Evolutionary conservation across 345 rosid genomes (phyloP), one percentile per base, ranked within the genome.

Genomic region (Carallia pectinifolia): DNA sequence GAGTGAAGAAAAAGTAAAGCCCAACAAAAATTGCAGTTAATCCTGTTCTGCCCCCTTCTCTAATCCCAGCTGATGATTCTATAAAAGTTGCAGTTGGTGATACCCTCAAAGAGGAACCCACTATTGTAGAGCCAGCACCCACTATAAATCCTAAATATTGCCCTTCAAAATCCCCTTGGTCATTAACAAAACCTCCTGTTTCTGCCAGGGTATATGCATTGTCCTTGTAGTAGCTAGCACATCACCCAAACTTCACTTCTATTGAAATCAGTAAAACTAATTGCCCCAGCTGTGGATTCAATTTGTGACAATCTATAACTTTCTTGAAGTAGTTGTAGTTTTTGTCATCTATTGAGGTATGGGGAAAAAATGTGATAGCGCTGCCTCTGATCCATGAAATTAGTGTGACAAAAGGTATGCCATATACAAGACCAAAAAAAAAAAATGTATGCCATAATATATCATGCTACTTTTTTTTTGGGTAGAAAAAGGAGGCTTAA

Each of bases 41-140:
- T 48, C 98, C 98, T 0, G 98, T 93, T 55, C 83, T 86, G 17
- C 98, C 97, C 4, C 98, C 98, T 78, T 93, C 98, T 80, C 79
- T 79, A 7, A 93, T 77, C 19, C 98, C 98, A 0, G 95, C 95
- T 0, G 98, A 85, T 8, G 98, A 91, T 62, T 93, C 98, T 12
- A 89, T 74, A n/a, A 58, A 91, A 3, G 95, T 85, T 9, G 91
- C 89, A 0, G 81, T 71, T 16, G 97, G 82, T 0, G 97, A 79
- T 1, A 88, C 94, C 1, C 98, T 96, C 56, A 94, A 71, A 0
- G 85, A 74, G 0, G 97, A 85, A 5, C 88, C 97, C 13, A 88
- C 79, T 15, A 94, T 64, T 10, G 98, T 91, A 18, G 98, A 86
- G 9, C 91, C 83, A 0, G 89, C 91, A 70, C 91, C 97, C 4